phyloP scores from a whole-genome alignment of 75 land plant genomes.

The Cryptomeria japonica region DNA sequence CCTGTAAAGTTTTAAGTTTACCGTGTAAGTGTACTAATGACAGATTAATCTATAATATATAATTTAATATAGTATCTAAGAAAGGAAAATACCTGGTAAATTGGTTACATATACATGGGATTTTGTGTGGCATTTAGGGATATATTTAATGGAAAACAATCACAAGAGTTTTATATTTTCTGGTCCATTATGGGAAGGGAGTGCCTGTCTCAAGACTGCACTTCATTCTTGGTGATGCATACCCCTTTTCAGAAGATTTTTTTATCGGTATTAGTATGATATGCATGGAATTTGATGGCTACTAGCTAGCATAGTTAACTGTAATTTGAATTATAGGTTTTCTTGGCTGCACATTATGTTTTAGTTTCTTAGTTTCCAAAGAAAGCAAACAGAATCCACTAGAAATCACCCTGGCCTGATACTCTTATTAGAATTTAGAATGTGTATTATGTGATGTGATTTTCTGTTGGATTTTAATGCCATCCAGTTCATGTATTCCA shows the following conservation, averaged over 20 bases:
- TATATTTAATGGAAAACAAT: neutral
- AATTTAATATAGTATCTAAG: neutral
- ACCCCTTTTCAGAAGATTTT: neutral
- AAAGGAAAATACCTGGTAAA: neutral
- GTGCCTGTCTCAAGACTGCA: neutral
- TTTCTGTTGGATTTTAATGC: neutral
- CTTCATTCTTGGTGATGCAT: neutral
- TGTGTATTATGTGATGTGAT: neutral
- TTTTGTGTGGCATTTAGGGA: neutral
- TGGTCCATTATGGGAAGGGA: neutral
- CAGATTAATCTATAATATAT: neutral
- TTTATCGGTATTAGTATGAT: neutral
- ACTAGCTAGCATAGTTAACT: neutral
- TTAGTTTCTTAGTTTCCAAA: neutral
- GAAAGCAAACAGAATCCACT: neutral
- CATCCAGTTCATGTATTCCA: neutral
- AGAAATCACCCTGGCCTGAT: neutral
- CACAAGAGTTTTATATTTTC: neutral
- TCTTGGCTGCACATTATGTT: neutral
- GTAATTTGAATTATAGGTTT: neutral
- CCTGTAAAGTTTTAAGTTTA: neutral
- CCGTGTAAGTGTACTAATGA: neutral
- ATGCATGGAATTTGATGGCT: neutral
- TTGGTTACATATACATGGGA: neutral
- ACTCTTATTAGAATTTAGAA: neutral